Evolutionary conservation across 2,329 filamentous ascomycete species (phyloP).

Genomic region (Coniochaeta prunicola): DNA sequence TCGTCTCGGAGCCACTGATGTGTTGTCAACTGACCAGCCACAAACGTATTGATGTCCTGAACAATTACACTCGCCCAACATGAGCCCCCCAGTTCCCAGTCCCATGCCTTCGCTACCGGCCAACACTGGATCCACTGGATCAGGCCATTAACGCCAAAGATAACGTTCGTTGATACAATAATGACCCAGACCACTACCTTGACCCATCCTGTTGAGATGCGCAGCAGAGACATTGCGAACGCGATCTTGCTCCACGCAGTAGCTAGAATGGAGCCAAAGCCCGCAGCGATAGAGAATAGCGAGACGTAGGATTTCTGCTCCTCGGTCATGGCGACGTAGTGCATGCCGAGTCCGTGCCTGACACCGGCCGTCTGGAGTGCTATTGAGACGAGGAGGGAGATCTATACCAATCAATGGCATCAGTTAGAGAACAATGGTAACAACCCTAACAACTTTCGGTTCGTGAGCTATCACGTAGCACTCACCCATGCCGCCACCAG

Average conservation of each 20-base stretch:
- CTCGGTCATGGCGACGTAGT: background rate
- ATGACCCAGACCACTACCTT: conserved; percentile 13
- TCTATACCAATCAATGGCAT: background rate
- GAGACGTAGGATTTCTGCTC: background rate
- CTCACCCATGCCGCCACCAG: background rate
- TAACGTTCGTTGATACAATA: conserved; percentile 9
- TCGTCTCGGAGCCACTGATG: background rate
- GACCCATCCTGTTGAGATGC: conserved; percentile 10
- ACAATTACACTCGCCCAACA: conserved; percentile 1
- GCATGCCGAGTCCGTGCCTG: background rate
- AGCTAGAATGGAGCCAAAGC: conserved; percentile 14
- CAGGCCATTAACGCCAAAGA: conserved; percentile 5
- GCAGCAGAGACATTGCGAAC: conserved; percentile 16
- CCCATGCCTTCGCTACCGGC: conserved; percentile 2
- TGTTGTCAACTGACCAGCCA: background rate
- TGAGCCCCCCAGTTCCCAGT: background rate
- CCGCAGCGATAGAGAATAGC: background rate
- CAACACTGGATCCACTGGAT: conserved; percentile 5
- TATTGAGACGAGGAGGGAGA: background rate
- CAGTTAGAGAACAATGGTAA: background rate
- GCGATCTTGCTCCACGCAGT: conserved; percentile 20
- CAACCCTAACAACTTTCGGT: too few species aligned
- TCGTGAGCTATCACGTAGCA: background rate
- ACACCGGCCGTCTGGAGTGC: background rate
- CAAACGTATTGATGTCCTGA: conserved; percentile 1